Conservation (phyloP, 1,284 basidiomycete species). For the Neonothopanus nambi region DNA sequence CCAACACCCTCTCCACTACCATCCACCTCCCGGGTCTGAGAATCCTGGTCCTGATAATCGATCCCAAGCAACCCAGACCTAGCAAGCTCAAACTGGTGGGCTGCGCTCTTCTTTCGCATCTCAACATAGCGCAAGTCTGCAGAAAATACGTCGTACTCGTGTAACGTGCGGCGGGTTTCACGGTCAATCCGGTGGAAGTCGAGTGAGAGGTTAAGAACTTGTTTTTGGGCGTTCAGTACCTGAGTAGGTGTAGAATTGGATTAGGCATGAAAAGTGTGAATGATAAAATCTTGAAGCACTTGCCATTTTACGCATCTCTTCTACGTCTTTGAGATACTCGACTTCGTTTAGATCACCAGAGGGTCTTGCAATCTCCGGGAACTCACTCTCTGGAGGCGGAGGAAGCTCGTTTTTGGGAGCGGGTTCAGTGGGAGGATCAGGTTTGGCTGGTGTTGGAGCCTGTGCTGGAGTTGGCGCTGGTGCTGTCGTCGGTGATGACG, state of each 20-base stretch:
- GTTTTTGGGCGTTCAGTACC: slow-evolving; percentile 1
- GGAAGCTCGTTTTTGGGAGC: not conserved
- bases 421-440: not conserved
- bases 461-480: not conserved
- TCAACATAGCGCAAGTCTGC: slow-evolving; percentile 61
- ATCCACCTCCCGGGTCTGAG: no score
- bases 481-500: not conserved
- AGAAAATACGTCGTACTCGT: slow-evolving; percentile 58
- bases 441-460: not conserved
- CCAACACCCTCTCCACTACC: no score
- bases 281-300: not conserved
- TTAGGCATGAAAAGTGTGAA: not conserved
- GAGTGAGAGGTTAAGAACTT: not conserved
- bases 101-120: slow-evolving; percentile 53
- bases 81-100: slow-evolving; percentile 60
- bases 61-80: slow-evolving; percentile 58
- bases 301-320: not conserved
- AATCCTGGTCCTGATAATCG: slow-evolving; percentile 31
- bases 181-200: slow-evolving; percentile 23
- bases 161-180: slow-evolving; percentile 48
- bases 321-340: not conserved
- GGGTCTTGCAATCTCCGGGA: not conserved
- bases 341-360: not conserved
- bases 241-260: not conserved
- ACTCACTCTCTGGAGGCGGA: not conserved